A percentile compares a stretch with the other conserved stretches of the same genome.
Conservation (phyloP, 805 yeast species). For the Brettanomyces bruxellensis region DNA sequence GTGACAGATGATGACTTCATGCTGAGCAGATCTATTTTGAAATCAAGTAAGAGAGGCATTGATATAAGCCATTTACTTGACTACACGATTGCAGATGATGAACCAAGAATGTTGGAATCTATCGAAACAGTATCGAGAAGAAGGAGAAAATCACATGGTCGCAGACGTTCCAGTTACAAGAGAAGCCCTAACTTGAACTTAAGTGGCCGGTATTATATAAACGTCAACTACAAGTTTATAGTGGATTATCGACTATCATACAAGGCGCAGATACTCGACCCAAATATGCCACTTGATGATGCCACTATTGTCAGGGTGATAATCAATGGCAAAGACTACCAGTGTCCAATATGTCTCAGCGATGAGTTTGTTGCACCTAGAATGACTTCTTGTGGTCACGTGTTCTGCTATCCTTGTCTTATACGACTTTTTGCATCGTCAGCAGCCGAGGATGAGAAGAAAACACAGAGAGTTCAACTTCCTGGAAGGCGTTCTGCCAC, state of each 20-base stretch:
- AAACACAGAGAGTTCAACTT: conserved; percentile 33
- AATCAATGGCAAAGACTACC: conserved; percentile 54
- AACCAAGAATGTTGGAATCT: conserved; percentile 6
- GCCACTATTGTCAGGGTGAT: conserved; percentile 59
- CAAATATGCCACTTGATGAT: conserved; percentile 63
- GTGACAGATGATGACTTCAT: conserved; percentile 10
- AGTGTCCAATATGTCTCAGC: conserved; percentile 86
- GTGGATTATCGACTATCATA: conserved; percentile 58
- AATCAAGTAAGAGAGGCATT: conserved; percentile 20
- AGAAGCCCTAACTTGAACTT: conserved; percentile 29
- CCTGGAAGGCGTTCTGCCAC: conserved; percentile 7
- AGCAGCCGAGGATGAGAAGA: conserved; percentile 21
- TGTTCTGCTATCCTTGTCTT: conserved; percentile 78
- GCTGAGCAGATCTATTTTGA: conserved; percentile 13
- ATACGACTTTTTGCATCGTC: conserved; percentile 55
- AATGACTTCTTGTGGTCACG: conserved; percentile 93
- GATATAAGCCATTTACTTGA: conserved; percentile 58
- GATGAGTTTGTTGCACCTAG: conserved; percentile 87
- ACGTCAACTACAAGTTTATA: conserved; percentile 76
- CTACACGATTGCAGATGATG: conserved; percentile 38
- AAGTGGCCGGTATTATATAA: conserved; percentile 61
- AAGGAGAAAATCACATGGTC: conserved; percentile 13
- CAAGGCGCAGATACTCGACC: conserved; percentile 53
- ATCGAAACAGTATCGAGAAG: conserved; percentile 5
- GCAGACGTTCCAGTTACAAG: conserved; percentile 21